These are phyloP conservation scores for Sporothrix euskadiensis DNA, from an alignment of 2,329 filamentous ascomycete species.

Conservation along the genomic window DNA sequence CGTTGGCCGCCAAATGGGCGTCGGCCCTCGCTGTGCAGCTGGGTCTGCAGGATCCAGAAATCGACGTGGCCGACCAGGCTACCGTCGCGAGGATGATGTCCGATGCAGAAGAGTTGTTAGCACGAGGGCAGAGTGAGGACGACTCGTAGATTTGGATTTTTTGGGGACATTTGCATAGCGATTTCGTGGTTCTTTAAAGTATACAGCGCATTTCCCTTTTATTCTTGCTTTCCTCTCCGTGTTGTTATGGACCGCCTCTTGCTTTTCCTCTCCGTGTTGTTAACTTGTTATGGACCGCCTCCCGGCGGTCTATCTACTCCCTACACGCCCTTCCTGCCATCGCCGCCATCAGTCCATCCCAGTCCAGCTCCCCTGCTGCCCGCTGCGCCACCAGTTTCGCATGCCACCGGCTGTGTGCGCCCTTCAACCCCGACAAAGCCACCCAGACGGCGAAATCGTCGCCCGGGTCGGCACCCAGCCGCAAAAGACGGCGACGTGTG, in stretches of 20 bases:
- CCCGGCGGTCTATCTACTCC: constrained; percentile 2
- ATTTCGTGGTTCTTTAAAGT: background rate
- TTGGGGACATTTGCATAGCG: background rate
- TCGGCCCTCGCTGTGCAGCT: constrained; percentile 25
- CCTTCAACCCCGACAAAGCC: constrained; percentile 28
- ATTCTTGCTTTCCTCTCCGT: background rate
- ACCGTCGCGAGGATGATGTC: constrained; percentile 24
- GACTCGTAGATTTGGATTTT: background rate
- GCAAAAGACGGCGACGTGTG: constrained; percentile 25
- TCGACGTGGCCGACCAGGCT: constrained; percentile 26
- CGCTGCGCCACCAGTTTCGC: constrained; percentile 21
- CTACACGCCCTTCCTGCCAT: constrained; percentile 28
- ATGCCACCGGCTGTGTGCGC: constrained; percentile 25
- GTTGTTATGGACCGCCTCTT: background rate
- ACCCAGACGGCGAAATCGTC: constrained; percentile 30
- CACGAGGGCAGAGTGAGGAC: background rate
- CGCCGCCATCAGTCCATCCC: constrained; percentile 28
- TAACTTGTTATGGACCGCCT: background rate
- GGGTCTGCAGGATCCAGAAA: constrained; percentile 22
- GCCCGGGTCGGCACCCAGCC: constrained; percentile 28
- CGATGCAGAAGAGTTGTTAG: constrained; percentile 18
- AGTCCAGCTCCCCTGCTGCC: constrained; percentile 21
- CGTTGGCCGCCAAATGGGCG: constrained; percentile 32
- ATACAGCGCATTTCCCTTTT: background rate
- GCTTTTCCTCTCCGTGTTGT: too few species aligned